Evolutionary conservation across 78 protist genomes (phyloP).

Genomic region (Guillardia theta): DNA sequence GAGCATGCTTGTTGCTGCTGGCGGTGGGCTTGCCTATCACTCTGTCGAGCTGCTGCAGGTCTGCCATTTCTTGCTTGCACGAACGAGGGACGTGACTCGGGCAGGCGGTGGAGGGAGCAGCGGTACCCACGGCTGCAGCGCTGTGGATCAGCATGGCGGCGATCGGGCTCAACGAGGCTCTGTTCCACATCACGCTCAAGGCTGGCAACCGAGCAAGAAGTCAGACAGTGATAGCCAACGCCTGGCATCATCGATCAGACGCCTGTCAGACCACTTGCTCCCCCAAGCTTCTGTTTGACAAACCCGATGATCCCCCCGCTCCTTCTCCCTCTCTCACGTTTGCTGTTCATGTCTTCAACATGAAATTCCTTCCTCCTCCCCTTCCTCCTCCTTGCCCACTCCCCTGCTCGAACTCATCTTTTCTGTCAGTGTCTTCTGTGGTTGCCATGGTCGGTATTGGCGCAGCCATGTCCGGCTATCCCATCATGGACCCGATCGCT

Average conservation of each 20-base stretch:
- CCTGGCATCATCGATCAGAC: slow-evolving; percentile 45
- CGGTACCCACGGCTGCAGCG: background rate
- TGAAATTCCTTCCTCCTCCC: too few relatives aligned
- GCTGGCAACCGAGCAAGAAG: background rate
- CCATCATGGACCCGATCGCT: slow-evolving; percentile 8
- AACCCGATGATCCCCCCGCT: too few relatives aligned
- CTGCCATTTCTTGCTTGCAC: background rate
- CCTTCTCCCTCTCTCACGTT: too few relatives aligned
- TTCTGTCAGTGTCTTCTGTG: background rate
- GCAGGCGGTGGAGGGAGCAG: background rate
- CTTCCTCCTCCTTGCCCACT: too few relatives aligned
- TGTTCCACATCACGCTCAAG: background rate
- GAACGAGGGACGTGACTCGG: too few relatives aligned
- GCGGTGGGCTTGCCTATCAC: background rate
- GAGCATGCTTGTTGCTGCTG: background rate
- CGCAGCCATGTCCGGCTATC: background rate
- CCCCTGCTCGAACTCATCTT: too few relatives aligned
- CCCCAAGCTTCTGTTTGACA: too few relatives aligned
- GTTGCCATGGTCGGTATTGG: slow-evolving; percentile 43
- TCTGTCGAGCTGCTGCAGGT: background rate
- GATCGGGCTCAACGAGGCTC: slow-evolving; percentile 12
- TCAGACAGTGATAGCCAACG: slow-evolving; percentile 1
- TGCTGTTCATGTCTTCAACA: too few relatives aligned
- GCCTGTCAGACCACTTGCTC: too few relatives aligned
- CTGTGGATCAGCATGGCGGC: background rate